phyloP scores from a whole-genome alignment of 129 eudicot genomes.

The Solidago caesia region DNA sequence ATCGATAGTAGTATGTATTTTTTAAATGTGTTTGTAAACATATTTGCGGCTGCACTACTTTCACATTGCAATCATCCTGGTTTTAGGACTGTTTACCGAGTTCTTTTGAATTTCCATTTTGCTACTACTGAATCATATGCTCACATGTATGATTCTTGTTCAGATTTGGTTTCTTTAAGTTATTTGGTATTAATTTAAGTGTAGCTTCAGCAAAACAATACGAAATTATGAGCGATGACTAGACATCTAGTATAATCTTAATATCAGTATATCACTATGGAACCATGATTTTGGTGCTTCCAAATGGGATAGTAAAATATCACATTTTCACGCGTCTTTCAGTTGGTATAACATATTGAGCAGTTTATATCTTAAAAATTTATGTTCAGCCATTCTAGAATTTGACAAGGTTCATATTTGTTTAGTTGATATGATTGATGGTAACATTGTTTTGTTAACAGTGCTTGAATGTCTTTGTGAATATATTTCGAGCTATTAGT shows the following conservation, averaged over 20 bases:
- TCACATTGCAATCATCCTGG: too few relatives aligned
- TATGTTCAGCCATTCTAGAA: background rate
- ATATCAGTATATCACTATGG: background rate
- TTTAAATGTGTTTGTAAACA: background rate
- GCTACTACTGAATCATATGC: background rate
- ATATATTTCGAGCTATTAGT: constrained; percentile 2
- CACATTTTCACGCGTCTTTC: background rate
- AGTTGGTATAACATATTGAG: background rate
- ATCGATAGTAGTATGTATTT: background rate
- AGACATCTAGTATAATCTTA: background rate
- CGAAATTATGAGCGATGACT: too few relatives aligned
- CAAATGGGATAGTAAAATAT: background rate
- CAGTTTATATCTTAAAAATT: background rate
- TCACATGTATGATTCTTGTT: too few relatives aligned
- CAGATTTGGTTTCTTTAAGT: too few relatives aligned
- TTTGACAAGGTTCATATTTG: background rate
- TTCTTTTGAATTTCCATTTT: background rate
- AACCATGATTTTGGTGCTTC: background rate
- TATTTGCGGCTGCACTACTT: background rate
- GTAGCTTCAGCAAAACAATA: too few relatives aligned
- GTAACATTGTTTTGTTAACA: background rate
- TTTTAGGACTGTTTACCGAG: too few relatives aligned
- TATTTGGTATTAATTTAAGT: too few relatives aligned
- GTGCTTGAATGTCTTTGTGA: background rate
- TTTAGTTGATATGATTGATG: background rate